Evolutionary conservation across 73 alveolate species (phyloP), one percentile per base, ranked within the genome.

Genomic region (Stentor coeruleus): DNA sequence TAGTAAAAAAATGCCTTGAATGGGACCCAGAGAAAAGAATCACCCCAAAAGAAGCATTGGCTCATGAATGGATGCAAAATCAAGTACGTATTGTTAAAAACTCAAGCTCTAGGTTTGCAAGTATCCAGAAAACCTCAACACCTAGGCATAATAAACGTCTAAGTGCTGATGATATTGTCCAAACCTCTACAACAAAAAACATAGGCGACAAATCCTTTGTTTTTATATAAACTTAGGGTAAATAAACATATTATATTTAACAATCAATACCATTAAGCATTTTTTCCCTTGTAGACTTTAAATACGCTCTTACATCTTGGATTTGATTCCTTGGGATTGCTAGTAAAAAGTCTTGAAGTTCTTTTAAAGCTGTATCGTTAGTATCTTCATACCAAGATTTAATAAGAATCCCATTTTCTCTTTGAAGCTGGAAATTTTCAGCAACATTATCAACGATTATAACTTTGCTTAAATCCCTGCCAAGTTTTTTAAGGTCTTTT

Each of bases 21-120:
- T 95, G 99, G 98, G 97, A 95, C 77, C 96, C 95, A 37, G 89
- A 91, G 37, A 88, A 92, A 81, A 91, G 99, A 89, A 77, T 95
- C 76, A 89, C 91, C 39, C 97, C 99, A 15, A 92, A 90, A 59
- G 97, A 95, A 84, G 99, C 97, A 1, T 82, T 95, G 39, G 80
- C 87, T 84, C 99, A 95, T 87, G 84, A 88, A 30, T 91, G 96
- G 94, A 88, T 91, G 35, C 74, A 88, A 58, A 49, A 20, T 20
- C 66, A 49, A 49, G 6, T 20, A 6, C 6, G 20, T 6, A 6
- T 20, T 11, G 66, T 11, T 20, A 20, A 49, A 11, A 6, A 49
- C 6, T 11, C 20, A 6, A 49, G 66, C 66, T n/a, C n/a, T n/a
- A 6, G 66, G 20, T 49, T 49, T 20, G 28, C 28, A 49, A 49